Evolutionary conservation across 2,329 filamentous ascomycete species (phyloP).

Genomic region (Cladophialophora yegresii): DNA sequence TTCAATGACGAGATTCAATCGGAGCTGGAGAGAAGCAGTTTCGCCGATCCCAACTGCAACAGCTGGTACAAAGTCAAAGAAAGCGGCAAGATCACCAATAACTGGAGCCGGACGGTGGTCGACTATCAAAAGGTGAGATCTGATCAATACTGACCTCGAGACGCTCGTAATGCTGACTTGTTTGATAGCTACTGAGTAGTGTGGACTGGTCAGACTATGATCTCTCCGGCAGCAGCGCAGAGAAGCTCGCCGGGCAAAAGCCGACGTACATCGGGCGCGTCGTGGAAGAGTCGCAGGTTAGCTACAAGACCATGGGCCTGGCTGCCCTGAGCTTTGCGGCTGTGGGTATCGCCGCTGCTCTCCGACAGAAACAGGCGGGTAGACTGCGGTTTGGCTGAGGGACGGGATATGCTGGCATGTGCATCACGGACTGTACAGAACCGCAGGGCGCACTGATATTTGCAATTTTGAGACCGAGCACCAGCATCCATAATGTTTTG

Average conservation of each 20-base stretch:
- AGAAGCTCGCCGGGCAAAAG: constrained; percentile 23
- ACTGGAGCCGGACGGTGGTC: constrained; percentile 57
- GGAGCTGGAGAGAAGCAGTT: constrained; percentile 48
- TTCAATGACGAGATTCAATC: constrained; percentile 34
- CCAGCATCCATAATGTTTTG: not conserved
- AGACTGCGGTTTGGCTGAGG: not conserved
- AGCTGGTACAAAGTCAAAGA: constrained; percentile 61
- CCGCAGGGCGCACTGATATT: not conserved
- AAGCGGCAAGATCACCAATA: constrained; percentile 57
- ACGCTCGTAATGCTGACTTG: constrained; percentile 12
- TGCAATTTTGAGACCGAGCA: not conserved
- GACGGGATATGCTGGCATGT: not conserved
- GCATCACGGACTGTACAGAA: not conserved
- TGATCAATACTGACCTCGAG: not conserved
- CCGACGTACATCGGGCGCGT: constrained; percentile 39
- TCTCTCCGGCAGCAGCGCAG: constrained; percentile 33
- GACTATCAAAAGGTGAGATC: constrained; percentile 54
- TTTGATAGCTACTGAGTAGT: constrained; percentile 35
- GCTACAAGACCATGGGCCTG: constrained; percentile 58
- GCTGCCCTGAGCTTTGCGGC: constrained; percentile 74
- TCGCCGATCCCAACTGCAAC: constrained; percentile 57
- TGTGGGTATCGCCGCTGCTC: constrained; percentile 28
- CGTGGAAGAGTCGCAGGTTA: constrained; percentile 43
- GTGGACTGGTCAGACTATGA: constrained; percentile 39
- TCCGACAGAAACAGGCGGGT: constrained; percentile 27